These are phyloP conservation scores for Corniculantispora saksenae DNA, from an alignment of 2,329 filamentous ascomycete species.

Conservation along the genomic window DNA sequence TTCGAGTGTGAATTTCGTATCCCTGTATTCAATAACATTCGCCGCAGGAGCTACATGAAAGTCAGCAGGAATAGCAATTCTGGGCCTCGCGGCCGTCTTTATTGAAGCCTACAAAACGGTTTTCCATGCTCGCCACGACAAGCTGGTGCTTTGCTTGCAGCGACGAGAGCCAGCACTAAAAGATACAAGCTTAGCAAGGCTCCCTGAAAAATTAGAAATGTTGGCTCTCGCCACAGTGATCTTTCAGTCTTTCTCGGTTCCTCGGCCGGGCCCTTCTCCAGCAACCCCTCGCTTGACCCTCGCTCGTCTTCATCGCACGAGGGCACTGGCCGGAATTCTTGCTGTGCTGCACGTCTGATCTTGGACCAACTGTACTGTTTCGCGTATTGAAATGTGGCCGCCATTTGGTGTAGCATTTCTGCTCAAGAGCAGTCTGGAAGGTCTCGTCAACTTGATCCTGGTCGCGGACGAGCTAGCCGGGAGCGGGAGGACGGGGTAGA, in stretches of 20 bases:
- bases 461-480: too few relatives aligned
- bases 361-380: constrained; percentile 17
- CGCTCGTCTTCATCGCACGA: constrained; percentile 3
- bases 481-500: too few relatives aligned
- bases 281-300: constrained; percentile 1
- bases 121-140: background rate
- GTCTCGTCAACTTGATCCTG: too few relatives aligned
- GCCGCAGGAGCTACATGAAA: background rate
- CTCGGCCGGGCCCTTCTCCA: background rate
- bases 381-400: constrained; percentile 9
- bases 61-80: too few relatives aligned
- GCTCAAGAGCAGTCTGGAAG: too few relatives aligned
- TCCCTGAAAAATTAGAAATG: background rate
- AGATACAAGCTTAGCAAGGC: constrained; percentile 8
- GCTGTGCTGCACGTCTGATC: background rate
- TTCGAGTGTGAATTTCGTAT: constrained; percentile 14
- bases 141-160: background rate
- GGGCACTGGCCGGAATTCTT: background rate
- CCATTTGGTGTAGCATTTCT: background rate
- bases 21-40: constrained; percentile 2
- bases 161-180: constrained; percentile 1
- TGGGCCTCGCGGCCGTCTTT: too few relatives aligned
- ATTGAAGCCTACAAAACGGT: background rate
- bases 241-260: background rate
- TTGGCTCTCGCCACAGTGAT: background rate